Percentiles rank a stretch among this genome's conserved stretches.
phyloP scores from a whole-genome alignment of 176 grass and related monocot genomes.

The Metroxylon sagu region DNA sequence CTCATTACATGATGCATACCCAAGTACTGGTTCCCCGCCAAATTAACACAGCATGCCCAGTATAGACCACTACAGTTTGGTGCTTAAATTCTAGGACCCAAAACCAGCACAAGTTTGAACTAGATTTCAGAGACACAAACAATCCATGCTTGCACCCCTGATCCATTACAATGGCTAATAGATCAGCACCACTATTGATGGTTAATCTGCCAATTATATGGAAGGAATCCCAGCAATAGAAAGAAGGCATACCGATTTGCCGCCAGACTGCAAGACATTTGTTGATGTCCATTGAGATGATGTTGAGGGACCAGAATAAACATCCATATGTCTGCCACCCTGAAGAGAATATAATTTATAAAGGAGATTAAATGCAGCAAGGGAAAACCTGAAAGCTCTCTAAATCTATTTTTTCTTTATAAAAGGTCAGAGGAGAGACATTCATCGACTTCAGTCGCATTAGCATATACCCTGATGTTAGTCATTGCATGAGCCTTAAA shows the following conservation, averaged over 20 bases:
- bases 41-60: too few species aligned
- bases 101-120: too few species aligned
- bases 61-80: too few species aligned
- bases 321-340: conserved; percentile 31
- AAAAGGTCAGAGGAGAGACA: conserved; percentile 1
- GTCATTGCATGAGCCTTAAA: conserved; percentile 32
- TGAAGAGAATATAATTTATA: conserved; percentile 7
- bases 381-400: conserved; percentile 8
- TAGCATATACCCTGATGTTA: not conserved
- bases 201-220: not conserved
- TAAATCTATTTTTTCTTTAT: not conserved
- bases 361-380: not conserved
- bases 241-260: conserved; percentile 38
- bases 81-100: too few species aligned
- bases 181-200: too few species aligned
- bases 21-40: too few species aligned
- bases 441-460: not conserved
- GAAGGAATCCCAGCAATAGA: not conserved
- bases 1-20: too few species aligned
- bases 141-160: too few species aligned
- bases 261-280: conserved; percentile 19
- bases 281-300: conserved; percentile 13
- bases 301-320: conserved; percentile 22
- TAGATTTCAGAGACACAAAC: too few species aligned
- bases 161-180: not conserved